Evolutionary conservation across 768 basidiomycete species (phyloP), one percentile per base, ranked within the genome.

Genomic region (Leccinum sublutescens): DNA sequence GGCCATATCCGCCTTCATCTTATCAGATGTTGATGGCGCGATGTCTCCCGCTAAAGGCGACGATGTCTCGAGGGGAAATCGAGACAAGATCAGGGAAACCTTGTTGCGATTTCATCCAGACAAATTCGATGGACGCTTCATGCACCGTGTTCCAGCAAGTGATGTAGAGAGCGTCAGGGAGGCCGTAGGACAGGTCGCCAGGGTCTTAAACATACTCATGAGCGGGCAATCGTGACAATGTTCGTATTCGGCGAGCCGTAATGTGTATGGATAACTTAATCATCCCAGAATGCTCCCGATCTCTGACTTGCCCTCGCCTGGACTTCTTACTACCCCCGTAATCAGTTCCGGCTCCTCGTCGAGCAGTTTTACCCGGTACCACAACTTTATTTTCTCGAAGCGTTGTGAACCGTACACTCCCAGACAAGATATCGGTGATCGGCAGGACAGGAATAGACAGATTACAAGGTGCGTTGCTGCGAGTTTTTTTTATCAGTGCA

Each of bases 71-170:
- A 82, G 77, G 70, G 82, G 79, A 67, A 77, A 76, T 34, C 86
- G 82, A 68, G 86, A 89, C 19, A 85, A 79, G 61, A 66, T 90
- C 49, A 77, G 86, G 64, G 88, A 89, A 72, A 80, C 86, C 0
- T 78, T 89, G 65, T 71, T 90, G 25, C 85, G 88, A 19, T 91
- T 88, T 69, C 89, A 91, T 67, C 89, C 89, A 2, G 89, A 91
- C 71, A 91, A 91, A 69, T 91, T 91, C 55, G 87, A 91, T 68
- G 87, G 89, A 19, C 79, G 89, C 34, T 74, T 91, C 51, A 83
- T 89, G 80, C 68, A 69, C 52, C 76, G 77, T 5, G 77, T 90
- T 6, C 66, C 63, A 47, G 74, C 76, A 33, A 65, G 64, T 12
- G 87, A 91, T 23, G 71, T 66, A 65, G 79, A 79, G 47, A 67